phyloP scores from a whole-genome alignment of 202 grass and related monocot genomes.

The Zoysia matrella region DNA sequence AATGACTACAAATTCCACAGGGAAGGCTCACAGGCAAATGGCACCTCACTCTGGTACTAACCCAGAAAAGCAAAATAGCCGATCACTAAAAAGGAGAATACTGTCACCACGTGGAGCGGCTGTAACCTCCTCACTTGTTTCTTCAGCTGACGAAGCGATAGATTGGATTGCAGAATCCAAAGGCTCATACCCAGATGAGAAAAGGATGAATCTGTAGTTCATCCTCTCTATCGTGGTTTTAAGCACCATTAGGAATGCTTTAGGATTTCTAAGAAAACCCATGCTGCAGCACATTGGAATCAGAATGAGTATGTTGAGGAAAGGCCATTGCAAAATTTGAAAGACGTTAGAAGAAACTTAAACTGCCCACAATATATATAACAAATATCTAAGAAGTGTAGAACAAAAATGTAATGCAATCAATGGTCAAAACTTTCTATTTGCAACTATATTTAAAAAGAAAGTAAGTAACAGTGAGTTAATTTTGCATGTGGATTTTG shows the following conservation, averaged over 20 bases:
- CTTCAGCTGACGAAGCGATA: slow-evolving; percentile 46
- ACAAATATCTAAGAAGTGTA: neutral
- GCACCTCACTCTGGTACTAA: slow-evolving; percentile 35
- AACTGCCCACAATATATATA: slow-evolving; percentile 7
- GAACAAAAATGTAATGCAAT: too few species aligned
- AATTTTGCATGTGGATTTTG: neutral
- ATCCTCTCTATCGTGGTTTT: slow-evolving; percentile 68
- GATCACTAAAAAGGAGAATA: slow-evolving; percentile 62
- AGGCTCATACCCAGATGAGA: slow-evolving; percentile 78
- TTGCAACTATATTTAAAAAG: neutral
- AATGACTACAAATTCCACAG: neutral
- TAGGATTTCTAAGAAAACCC: slow-evolving; percentile 91
- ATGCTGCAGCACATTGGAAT: slow-evolving; percentile 68
- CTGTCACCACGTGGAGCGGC: slow-evolving; percentile 30
- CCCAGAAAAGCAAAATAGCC: slow-evolving; percentile 88
- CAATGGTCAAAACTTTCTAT: slow-evolving; percentile 2
- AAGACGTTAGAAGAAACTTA: neutral
- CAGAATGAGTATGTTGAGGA: slow-evolving; percentile 19
- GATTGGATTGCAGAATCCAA: slow-evolving; percentile 70
- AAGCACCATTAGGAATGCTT: slow-evolving; percentile 75
- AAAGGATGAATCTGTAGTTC: slow-evolving; percentile 70
- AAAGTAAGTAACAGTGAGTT: neutral
- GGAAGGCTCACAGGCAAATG: slow-evolving; percentile 10
- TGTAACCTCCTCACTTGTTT: slow-evolving; percentile 33
- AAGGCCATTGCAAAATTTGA: neutral